These are phyloP conservation scores for Euphorbia peplus DNA, from an alignment of 345 rosid genomes.

Conservation along the genomic window DNA sequence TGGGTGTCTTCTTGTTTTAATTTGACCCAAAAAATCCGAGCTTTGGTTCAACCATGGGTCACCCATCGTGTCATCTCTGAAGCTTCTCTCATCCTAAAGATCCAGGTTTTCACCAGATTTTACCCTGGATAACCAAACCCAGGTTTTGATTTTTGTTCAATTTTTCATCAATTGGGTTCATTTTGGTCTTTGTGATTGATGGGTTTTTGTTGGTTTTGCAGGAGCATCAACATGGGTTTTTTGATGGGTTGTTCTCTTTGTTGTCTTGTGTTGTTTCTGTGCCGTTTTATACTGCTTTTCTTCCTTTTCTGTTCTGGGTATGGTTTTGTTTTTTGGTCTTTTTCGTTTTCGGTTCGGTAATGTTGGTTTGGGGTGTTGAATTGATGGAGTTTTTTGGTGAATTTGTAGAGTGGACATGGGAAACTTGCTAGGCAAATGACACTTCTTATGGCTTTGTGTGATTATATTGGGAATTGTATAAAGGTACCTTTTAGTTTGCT, in stretches of 20 bases:
- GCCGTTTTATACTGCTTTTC: constrained; percentile 93
- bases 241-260: constrained; percentile 80
- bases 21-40: constrained; percentile 67
- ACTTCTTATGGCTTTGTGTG: constrained; percentile 91
- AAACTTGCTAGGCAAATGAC: constrained; percentile 99
- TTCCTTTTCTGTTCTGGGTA: constrained; percentile 99
- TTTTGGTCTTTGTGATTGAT: background rate
- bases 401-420: constrained; percentile 85
- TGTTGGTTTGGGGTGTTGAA: background rate
- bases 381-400: constrained; percentile 16
- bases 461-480: constrained; percentile 76
- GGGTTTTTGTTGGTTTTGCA: constrained; percentile 31
- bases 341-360: constrained; percentile 2
- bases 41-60: constrained; percentile 65
- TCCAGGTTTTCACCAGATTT: constrained; percentile 54
- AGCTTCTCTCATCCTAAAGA: constrained; percentile 56
- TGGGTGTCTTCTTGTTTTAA: constrained; percentile 52
- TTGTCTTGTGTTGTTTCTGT: constrained; percentile 95
- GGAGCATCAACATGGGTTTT: constrained; percentile 54
- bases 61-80: constrained; percentile 52
- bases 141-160: background rate
- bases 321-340: constrained; percentile 10
- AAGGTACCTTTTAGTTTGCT: constrained; percentile 46
- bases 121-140: constrained; percentile 10
- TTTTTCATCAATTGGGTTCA: background rate